phyloP scores from a whole-genome alignment of 2,329 filamentous ascomycete species.

The Nigrograna mackinnonii region DNA sequence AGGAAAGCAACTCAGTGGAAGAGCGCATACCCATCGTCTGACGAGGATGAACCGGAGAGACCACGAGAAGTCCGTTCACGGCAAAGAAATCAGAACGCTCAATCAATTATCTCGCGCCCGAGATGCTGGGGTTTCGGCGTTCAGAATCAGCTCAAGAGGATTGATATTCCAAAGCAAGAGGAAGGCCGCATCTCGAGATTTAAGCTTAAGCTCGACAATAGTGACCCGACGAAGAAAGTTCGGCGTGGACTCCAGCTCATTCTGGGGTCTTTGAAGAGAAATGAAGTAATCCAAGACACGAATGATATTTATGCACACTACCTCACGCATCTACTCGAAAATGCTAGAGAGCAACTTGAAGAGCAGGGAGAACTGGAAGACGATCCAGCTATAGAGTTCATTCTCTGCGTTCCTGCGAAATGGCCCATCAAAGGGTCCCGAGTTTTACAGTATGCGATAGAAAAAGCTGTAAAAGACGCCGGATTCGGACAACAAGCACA shows the following conservation, averaged over 20 bases:
- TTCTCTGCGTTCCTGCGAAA: slow-evolving; percentile 22
- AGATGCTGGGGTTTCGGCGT: slow-evolving; percentile 17
- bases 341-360: slow-evolving; percentile 10
- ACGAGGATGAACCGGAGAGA: too few relatives aligned
- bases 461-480: slow-evolving; percentile 11
- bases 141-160: slow-evolving; percentile 10
- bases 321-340: slow-evolving; percentile 13
- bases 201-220: slow-evolving; percentile 12
- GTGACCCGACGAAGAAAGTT: slow-evolving; percentile 6
- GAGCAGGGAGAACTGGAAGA: slow-evolving; percentile 3
- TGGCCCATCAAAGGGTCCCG: slow-evolving; percentile 18
- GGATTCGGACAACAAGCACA: slow-evolving; percentile 8
- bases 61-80: too few relatives aligned
- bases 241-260: slow-evolving; percentile 3
- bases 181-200: slow-evolving; percentile 9
- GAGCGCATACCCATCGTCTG: too few relatives aligned
- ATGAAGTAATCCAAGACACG: slow-evolving; percentile 7
- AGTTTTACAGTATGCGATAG: slow-evolving; percentile 16
- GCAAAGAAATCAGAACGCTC: too few relatives aligned
- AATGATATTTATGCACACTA: slow-evolving; percentile 13
- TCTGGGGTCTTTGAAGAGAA: slow-evolving; percentile 6
- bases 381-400: slow-evolving; percentile 11
- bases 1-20: too few relatives aligned
- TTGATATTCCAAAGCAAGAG: slow-evolving; percentile 9
- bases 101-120: too few relatives aligned